Base-by-base conservation (phyloP, 2,329 filamentous ascomycete species). In the Fonsecaea monophora region DNA sequence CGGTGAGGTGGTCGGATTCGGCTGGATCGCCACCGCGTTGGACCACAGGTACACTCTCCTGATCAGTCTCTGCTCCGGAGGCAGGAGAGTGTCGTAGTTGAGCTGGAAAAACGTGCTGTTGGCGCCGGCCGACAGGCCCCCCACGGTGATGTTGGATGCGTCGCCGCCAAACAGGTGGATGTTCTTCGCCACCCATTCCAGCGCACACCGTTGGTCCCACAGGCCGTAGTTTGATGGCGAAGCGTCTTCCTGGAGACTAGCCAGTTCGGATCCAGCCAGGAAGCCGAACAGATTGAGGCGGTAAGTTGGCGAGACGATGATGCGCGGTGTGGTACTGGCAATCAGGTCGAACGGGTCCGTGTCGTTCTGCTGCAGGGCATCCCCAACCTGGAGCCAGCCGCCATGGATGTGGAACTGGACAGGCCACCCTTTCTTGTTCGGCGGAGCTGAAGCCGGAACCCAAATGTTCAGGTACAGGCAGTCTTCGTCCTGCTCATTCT, bases 111-210 rank as follows among this genome's bases (percentile, higher is more conserved):
- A 77, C 4, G 77, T 78, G 64, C 77, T 77, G 69, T 82, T 82
- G 0, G 81, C 79, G 3, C 82, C 81, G 1, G 82, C 82, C 61
- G 79, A 82, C 4, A 79, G 75, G 4, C 79, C 82, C 3, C 77
- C 78, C 1, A 82, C 75, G 0, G 80, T 84, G 48, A 85, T 79
- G 60, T 82, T 80, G n/a, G 71, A 65, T 0, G 79, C 66, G 68
- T 85, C 79, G 2, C 83, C 84, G 8, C 79, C 80, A 64, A 85
- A 84, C 21, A 73, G 64, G 3, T 73, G 69, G 56, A 86, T 83
- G 66, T 85, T 81, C 5, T 79, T 73, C 38, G 82, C 77, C 0
- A 84, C 79, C 84, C 85, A 87, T 71, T 84, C 77, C 8, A 85
- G 73, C 0, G 83, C 84, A 12, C 82, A 74, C 1, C 81, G 75